phyloP scores from a whole-genome alignment of 2,329 filamentous ascomycete genomes.

The Hortaea werneckii region DNA sequence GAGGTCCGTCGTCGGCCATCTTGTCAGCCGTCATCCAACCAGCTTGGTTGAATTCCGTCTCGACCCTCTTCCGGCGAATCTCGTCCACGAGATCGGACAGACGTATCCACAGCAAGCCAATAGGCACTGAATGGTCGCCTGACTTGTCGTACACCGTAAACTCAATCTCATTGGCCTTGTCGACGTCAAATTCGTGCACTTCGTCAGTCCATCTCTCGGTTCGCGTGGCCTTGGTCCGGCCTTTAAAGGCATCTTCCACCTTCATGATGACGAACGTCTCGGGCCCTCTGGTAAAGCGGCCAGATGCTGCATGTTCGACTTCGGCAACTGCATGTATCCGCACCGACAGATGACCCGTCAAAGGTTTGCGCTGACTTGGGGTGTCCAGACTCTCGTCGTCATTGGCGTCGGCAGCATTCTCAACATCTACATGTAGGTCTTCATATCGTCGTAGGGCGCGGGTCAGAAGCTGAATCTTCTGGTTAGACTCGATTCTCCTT shows the following conservation, averaged over 20 bases:
- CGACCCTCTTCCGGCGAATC: conserved; percentile 92
- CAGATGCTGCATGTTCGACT: conserved; percentile 78
- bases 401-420: conserved; percentile 20
- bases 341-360: conserved; percentile 81
- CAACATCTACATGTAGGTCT: conserved; percentile 86
- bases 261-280: conserved; percentile 96
- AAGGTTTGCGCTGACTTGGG: conserved; percentile 88
- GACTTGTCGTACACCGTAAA: conserved; percentile 96
- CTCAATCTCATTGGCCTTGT: conserved; percentile 98
- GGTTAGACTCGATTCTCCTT: conserved; percentile 84
- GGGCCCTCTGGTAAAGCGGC: conserved; percentile 76
- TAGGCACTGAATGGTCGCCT: conserved; percentile 76
- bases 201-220: conserved; percentile 90
- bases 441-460: conserved; percentile 95
- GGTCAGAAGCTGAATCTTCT: conserved; percentile 92
- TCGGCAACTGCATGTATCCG: conserved; percentile 83
- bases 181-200: conserved; percentile 82
- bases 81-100: conserved; percentile 97
- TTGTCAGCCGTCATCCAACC: conserved; percentile 97
- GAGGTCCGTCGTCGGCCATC: conserved; percentile 58
- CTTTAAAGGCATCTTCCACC: conserved; percentile 87
- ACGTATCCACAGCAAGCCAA: conserved; percentile 89
- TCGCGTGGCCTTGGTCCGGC: conserved; percentile 72
- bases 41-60: conserved; percentile 85
- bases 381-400: conserved; percentile 97